Evolutionary conservation across 2,329 filamentous ascomycete genomes (phyloP).

Genomic region (Podosphaera xanthii): DNA sequence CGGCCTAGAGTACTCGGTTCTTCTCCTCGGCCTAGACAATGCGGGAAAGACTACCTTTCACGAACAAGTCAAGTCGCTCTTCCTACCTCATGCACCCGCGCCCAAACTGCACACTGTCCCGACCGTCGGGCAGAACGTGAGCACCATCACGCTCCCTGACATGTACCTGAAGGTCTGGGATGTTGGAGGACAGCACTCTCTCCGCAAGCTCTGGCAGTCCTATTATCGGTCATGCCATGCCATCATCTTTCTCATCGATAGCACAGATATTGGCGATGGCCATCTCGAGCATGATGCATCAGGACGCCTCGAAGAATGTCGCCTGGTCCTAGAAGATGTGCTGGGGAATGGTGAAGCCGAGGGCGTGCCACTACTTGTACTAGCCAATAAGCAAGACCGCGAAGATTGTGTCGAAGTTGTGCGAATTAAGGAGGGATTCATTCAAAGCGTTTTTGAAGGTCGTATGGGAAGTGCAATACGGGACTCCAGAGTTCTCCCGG

Average conservation of each 20-base stretch:
- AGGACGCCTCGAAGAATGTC: conserved; percentile 64
- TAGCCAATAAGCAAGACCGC: conserved; percentile 94
- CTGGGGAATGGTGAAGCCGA: conserved; percentile 70
- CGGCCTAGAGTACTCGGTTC: conserved; percentile 69
- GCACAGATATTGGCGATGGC: conserved; percentile 74
- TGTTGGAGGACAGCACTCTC: conserved; percentile 74
- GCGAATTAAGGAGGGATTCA: conserved; percentile 85
- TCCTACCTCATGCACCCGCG: conserved; percentile 36
- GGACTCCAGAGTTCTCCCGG: conserved; percentile 74
- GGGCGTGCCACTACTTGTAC: conserved; percentile 72
- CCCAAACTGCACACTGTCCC: conserved; percentile 72
- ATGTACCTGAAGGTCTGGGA: conserved; percentile 99
- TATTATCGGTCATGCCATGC: conserved; percentile 90
- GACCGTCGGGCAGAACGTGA: conserved; percentile 92
- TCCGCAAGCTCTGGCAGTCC: conserved; percentile 82
- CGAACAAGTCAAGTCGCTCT: conserved; percentile 83
- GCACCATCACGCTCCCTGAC: conserved; percentile 70
- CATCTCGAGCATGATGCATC: conserved; percentile 16
- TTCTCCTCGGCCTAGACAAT: conserved; percentile 92
- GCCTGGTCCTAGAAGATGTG: conserved; percentile 72
- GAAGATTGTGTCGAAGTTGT: conserved; percentile 97
- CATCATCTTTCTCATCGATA: conserved; percentile 95
- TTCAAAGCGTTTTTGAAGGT: conserved; percentile 87
- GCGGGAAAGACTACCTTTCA: conserved; percentile 96
- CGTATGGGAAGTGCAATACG: conserved; percentile 69